phyloP scores from a whole-genome alignment of 2,329 filamentous ascomycete species.

The Nemania sp. region DNA sequence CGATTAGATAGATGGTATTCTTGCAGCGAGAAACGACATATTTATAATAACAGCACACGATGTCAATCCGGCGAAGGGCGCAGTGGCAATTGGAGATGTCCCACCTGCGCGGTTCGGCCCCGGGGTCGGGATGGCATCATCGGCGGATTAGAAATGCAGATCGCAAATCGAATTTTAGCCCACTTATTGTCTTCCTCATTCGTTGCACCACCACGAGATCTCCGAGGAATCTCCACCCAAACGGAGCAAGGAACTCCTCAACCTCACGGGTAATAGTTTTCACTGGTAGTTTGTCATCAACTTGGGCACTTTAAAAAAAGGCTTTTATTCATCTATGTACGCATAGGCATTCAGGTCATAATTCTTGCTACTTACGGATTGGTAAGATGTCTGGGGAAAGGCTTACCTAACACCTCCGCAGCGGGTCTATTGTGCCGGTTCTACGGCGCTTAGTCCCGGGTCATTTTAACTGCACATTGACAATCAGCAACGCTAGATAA shows the following conservation, averaged over 20 bases:
- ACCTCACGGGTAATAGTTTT: conserved; percentile 3
- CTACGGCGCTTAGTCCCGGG: background rate
- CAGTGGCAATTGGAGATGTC: conserved; percentile 2
- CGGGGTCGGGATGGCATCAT: conserved; percentile 19
- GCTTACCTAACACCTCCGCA: background rate
- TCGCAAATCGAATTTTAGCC: too few relatives aligned
- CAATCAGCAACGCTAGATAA: conserved; percentile 10
- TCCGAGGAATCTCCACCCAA: too few relatives aligned
- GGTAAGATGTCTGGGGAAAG: background rate
- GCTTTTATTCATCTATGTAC: background rate
- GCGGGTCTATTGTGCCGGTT: background rate
- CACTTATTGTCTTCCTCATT: too few relatives aligned
- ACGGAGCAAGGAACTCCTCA: too few relatives aligned
- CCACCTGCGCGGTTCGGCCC: background rate
- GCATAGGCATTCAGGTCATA: background rate
- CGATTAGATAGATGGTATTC: background rate
- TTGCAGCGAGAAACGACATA: background rate
- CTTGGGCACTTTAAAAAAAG: background rate
- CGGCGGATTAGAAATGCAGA: conserved; percentile 18
- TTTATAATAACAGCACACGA: conserved; percentile 6
- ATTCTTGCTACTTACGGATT: background rate
- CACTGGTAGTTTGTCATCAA: conserved; percentile 6
- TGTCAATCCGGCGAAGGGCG: background rate
- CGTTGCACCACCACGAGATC: too few relatives aligned
- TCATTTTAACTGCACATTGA: conserved; percentile 15